A percentile compares a stretch with the other conserved stretches of the same genome.
These are phyloP conservation scores for Myxozyma melibiosi DNA, from an alignment of 805 yeast genomes.

Conservation along the genomic window DNA sequence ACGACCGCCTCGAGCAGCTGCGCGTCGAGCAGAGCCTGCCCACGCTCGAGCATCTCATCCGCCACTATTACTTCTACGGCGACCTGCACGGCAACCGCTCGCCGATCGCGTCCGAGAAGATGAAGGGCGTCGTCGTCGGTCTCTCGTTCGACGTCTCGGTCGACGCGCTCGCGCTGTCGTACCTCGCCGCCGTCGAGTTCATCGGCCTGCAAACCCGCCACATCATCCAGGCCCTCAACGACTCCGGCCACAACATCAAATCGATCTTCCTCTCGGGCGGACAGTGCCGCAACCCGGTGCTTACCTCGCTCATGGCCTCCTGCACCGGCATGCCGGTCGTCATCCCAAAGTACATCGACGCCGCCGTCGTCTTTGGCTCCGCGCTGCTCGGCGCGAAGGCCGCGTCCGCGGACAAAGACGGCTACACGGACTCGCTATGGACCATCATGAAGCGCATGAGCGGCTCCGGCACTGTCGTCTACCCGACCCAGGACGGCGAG, in stretches of 20 bases:
- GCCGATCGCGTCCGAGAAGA: conserved; percentile 93
- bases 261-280: conserved; percentile 93
- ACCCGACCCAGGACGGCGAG: conserved; percentile 62
- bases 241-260: conserved; percentile 73
- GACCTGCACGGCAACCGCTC: conserved; percentile 96
- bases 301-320: conserved; percentile 88
- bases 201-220: conserved; percentile 98
- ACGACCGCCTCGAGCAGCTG: conserved; percentile 70
- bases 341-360: conserved; percentile 92
- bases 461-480: conserved; percentile 77
- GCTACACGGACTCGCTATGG: conserved; percentile 57
- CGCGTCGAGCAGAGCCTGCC: conserved; percentile 59
- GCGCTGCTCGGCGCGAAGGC: conserved; percentile 96
- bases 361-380: conserved; percentile 95
- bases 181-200: conserved; percentile 93
- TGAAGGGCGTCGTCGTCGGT: conserved; percentile 92
- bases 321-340: conserved; percentile 90
- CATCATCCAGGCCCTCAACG: conserved; percentile 81
- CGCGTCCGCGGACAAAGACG: conserved; percentile 56
- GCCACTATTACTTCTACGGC: conserved; percentile 88
- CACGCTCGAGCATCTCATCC: conserved; percentile 78
- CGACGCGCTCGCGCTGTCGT: conserved; percentile 80
- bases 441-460: conserved; percentile 80
- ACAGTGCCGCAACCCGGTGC: conserved; percentile 87
- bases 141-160: conserved; percentile 87